Evolutionary conservation across 2,329 filamentous ascomycete species (phyloP).

Genomic region (Xylariaceae sp.): DNA sequence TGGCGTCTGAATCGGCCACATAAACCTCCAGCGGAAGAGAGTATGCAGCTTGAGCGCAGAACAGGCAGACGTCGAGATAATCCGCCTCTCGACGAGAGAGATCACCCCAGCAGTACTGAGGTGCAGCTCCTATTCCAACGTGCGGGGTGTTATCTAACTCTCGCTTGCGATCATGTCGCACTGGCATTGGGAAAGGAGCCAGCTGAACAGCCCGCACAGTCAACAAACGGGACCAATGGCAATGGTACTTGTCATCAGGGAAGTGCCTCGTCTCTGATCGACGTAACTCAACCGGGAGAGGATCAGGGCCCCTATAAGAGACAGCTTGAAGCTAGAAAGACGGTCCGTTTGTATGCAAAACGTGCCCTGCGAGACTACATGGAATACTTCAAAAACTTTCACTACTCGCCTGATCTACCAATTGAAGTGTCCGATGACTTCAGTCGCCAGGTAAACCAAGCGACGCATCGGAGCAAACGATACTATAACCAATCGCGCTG

Average conservation of each 20-base stretch:
- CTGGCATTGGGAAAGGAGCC: conserved; percentile 42
- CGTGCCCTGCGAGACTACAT: conserved; percentile 71
- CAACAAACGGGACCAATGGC: conserved; percentile 17
- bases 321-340: conserved; percentile 57
- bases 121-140: conserved; percentile 73
- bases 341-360: conserved; percentile 71
- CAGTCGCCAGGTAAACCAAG: conserved; percentile 53
- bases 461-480: conserved; percentile 34
- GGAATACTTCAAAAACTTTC: conserved; percentile 67
- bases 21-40: conserved; percentile 42
- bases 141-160: conserved; percentile 65
- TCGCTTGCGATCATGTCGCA: conserved; percentile 64
- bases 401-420: conserved; percentile 72
- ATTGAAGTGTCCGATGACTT: conserved; percentile 56
- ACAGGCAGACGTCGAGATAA: conserved; percentile 28
- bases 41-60: conserved; percentile 46
- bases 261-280: conserved; percentile 12
- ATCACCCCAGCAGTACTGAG: conserved; percentile 72
- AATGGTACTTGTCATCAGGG: conserved; percentile 16
- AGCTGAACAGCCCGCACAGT: conserved; percentile 16
- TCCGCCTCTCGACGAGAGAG: conserved; percentile 29
- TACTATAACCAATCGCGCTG: conserved; percentile 35
- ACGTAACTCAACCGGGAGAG: conserved; percentile 3
- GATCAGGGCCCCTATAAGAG: conserved; percentile 20
- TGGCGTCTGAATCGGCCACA: conserved; percentile 49